Base-by-base conservation (phyloP, 2,329 filamentous ascomycete species). In the Elsinoe necatrix region DNA sequence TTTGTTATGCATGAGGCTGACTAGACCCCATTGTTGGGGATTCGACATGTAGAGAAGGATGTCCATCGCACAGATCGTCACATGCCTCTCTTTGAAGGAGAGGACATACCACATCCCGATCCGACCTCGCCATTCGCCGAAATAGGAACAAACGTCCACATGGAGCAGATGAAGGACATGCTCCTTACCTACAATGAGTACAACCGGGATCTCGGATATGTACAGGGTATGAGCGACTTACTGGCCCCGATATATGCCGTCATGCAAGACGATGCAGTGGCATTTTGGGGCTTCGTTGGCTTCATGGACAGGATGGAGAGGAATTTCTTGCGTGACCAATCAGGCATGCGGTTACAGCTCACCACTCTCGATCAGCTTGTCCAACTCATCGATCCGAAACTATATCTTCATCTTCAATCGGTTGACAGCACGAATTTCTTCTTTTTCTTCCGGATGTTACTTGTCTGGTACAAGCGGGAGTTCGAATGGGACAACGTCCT, bases 131-230 rank as follows among this genome's bases (percentile, higher is more conserved):
- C 93, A 0, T 98, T 97, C 70, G 89, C 92, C 11, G 87, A 91
- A 43, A 82, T 85, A 3, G 93, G 93, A 61, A 98, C 93, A 47
- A 98, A 98, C 65, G 91, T 96, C 4, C 93, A 98, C 71, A 80
- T 98, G 61, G 93, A 98, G 72, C 93, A 98, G 74, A 88, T 98
- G 82, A 98, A 98, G 73, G 93, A 98, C 69, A 95, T 98, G 88
- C 84, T 98, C 0, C 79, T 98, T 16, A 97, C 93, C 0, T 98
- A 98, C 71, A 97, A 98, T 69, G 93, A 98, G 73, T 95, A 95
- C 73, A 98, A 98, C 74, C 87, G 84, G 58, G 89, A 93, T 58
- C 80, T 98, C 2, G 93, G 95, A 50, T 98, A 98, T 67, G 93
- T 98, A 1, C 93, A 98, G 74, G 93, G 93, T 60, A 98, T 98